Percentiles rank a stretch among this genome's conserved stretches.
These are phyloP conservation scores for Neonectria coccinea DNA, from an alignment of 2,329 filamentous ascomycete genomes.

Conservation along the genomic window DNA sequence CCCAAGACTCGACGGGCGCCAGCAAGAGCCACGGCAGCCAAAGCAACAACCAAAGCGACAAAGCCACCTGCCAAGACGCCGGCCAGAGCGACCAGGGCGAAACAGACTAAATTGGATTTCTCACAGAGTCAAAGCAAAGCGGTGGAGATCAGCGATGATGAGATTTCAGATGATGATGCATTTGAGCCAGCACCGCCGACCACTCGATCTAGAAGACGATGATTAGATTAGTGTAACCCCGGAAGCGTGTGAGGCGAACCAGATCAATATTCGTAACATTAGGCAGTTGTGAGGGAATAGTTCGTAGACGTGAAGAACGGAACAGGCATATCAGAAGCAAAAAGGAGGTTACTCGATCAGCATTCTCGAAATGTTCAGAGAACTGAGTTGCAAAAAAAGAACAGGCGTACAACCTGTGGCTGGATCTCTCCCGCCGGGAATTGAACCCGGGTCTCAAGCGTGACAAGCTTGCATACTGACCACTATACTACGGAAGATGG, in stretches of 20 bases:
- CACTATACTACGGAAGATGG: slow-evolving; percentile 30
- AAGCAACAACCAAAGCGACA: slow-evolving; percentile 28
- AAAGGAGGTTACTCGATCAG: not conserved
- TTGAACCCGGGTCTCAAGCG: slow-evolving; percentile 22
- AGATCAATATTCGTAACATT: not conserved
- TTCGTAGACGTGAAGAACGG: not conserved
- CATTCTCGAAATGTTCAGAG: not conserved
- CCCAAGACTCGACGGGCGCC: slow-evolving; percentile 47
- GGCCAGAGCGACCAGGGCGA: slow-evolving; percentile 39
- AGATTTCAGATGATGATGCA: slow-evolving; percentile 71
- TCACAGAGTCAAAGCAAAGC: slow-evolving; percentile 59
- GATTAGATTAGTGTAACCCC: not conserved
- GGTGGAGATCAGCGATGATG: slow-evolving; percentile 73
- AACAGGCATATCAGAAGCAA: not conserved
- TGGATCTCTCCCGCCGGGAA: slow-evolving; percentile 21
- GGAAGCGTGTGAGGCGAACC: not conserved
- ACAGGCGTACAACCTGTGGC: slow-evolving; percentile 8
- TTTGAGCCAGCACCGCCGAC: slow-evolving; percentile 65
- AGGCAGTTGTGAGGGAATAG: not conserved
- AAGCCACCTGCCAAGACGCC: slow-evolving; percentile 18
- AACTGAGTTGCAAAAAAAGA: slow-evolving; percentile 5
- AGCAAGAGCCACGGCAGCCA: slow-evolving; percentile 29
- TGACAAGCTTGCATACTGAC: slow-evolving; percentile 29
- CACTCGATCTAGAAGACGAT: slow-evolving; percentile 49
- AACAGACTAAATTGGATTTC: slow-evolving; percentile 52